These are phyloP conservation scores for Oenanthe javanica DNA, from an alignment of 140 eudicot genomes.

Conservation along the genomic window DNA sequence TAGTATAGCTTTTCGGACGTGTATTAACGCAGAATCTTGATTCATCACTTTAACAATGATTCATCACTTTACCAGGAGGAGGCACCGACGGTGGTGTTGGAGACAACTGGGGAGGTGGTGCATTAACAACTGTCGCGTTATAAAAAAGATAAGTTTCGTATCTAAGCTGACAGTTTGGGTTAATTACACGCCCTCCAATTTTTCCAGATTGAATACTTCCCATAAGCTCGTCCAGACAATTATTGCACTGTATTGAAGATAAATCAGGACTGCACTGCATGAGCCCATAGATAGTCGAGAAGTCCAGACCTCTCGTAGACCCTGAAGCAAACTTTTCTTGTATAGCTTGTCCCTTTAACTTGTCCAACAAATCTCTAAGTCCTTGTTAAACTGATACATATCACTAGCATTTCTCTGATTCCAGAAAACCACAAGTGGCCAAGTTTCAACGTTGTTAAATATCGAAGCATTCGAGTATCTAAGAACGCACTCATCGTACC, in stretches of 20 bases:
- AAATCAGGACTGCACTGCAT: slow-evolving; percentile 54
- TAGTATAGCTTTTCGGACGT: neutral
- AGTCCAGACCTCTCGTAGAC: neutral
- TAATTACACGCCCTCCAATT: slow-evolving; percentile 24
- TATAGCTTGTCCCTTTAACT: slow-evolving; percentile 8
- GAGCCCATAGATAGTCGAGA: slow-evolving; percentile 22
- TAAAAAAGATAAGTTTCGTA: slow-evolving; percentile 24
- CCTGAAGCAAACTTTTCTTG: slow-evolving; percentile 26
- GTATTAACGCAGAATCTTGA: neutral
- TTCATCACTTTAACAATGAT: neutral
- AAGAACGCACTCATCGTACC: slow-evolving; percentile 39
- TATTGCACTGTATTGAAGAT: slow-evolving; percentile 16
- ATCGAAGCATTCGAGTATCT: slow-evolving; percentile 21
- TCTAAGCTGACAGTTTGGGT: slow-evolving; percentile 43
- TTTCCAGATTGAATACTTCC: neutral
- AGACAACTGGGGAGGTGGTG: slow-evolving; percentile 13
- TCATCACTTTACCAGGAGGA: neutral
- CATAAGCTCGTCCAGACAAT: slow-evolving; percentile 17
- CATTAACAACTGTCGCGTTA: slow-evolving; percentile 13
- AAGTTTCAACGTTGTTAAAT: neutral
- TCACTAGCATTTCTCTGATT: neutral
- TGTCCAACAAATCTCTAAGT: slow-evolving; percentile 2
- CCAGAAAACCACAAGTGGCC: neutral
- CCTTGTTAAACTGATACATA: neutral
- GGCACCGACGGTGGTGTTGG: neutral